Base-by-base conservation (phyloP, 1,284 basidiomycete species). In the Trichosporon ovoides region DNA sequence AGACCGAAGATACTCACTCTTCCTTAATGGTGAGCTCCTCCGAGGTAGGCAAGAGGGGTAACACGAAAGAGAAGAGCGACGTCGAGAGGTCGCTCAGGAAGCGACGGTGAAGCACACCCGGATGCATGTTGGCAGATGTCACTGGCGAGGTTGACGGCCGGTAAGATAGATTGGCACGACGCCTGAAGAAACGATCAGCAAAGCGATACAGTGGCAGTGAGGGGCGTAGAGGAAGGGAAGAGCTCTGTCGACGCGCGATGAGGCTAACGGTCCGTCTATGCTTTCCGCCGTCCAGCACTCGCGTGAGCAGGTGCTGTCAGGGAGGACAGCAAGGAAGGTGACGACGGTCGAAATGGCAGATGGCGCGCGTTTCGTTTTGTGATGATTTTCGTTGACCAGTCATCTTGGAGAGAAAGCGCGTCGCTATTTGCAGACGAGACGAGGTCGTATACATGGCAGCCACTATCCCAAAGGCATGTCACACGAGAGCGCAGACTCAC, bases 11-110 rank as follows among this genome's bases (percentile, higher is more conserved):
- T 7, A 73, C 74, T 66, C 50, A 75, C 74, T 95, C 91, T 79
- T 98, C 95, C 81, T 98, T 98, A 68, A 93, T 87, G 53, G 85
- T 83, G 77, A 95, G 84, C 79, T 96, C 92, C 71, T 94, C 91
- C 52, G 84, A 78, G 4, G 90, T 91, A 7, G 92, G 92, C 19
- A 95, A 82, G 50, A 94, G 83, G 71, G 91, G 90, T 58, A 95
- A 84, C 57, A 95, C 89, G 76, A 94, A 79, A 48, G 74, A 76
- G 68, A 79, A 79, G 56, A 79, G 68, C 43, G 74, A 75, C 16
- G 76, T 73, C 22, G 77, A 78, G 28, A 79, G 70, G 65, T 79
- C 76, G 61, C 72, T 76, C 10, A 77, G 61, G 67, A 77, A 79
- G 38, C 75, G 68, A 14, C 76, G 67, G 58, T 75, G 73, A 3